A percentile compares a stretch with the other conserved stretches of the same genome.
Conservation (phyloP, 495 filamentous ascomycete species). For the Thermothielavioides terrestris region DNA sequence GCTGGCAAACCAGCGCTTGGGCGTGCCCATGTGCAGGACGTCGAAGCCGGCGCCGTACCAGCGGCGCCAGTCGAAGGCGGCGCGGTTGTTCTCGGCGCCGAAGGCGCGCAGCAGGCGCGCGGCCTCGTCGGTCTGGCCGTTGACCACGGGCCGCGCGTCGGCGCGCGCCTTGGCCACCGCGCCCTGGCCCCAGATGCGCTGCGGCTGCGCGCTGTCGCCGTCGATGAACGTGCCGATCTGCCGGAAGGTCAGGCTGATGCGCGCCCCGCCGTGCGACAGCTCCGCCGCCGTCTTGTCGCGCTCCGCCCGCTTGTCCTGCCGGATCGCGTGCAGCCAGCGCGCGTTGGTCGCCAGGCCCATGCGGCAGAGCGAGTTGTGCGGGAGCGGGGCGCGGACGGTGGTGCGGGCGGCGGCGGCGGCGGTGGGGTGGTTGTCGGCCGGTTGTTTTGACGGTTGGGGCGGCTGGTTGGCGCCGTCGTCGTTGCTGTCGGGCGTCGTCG, state of each 20-base stretch:
- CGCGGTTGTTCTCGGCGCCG: constrained; percentile 68
- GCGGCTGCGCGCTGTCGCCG: constrained; percentile 44
- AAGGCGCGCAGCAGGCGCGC: constrained; percentile 70
- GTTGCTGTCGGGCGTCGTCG: background rate
- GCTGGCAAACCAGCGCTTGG: constrained; percentile 48
- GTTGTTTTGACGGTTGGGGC: background rate
- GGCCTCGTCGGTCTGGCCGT: constrained; percentile 56
- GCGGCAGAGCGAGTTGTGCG: constrained; percentile 81
- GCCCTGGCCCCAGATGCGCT: constrained; percentile 90
- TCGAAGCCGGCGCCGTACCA: constrained; percentile 79
- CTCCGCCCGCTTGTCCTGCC: constrained; percentile 66
- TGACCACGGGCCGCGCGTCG: constrained; percentile 53
- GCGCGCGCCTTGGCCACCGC: constrained; percentile 57
- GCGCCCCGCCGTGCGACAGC: constrained; percentile 59
- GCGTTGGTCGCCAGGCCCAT: constrained; percentile 76
- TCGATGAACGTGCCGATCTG: constrained; percentile 79
- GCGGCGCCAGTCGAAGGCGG: constrained; percentile 68
- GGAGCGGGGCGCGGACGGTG: constrained; percentile 54
- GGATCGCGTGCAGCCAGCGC: constrained; percentile 84
- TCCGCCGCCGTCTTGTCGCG: constrained; percentile 61
- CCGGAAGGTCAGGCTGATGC: constrained; percentile 90
- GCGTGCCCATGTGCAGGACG: constrained; percentile 61
- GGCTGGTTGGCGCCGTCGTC: background rate
- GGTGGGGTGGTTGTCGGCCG: background rate
- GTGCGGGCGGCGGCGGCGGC: background rate